Evolutionary conservation across 2,329 filamentous ascomycete species (phyloP).

Genomic region (Thermochaetoides dissita): DNA sequence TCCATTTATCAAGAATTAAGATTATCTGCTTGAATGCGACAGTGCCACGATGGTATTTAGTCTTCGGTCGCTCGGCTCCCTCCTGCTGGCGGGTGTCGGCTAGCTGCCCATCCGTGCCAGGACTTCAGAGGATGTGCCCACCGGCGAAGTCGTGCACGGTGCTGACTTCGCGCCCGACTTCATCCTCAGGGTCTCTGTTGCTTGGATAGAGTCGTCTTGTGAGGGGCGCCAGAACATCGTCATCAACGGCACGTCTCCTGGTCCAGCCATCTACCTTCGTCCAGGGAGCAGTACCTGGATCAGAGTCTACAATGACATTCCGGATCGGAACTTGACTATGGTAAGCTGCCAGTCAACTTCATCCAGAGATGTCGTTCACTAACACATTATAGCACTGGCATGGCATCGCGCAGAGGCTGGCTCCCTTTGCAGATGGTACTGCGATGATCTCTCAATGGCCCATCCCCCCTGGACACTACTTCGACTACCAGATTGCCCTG

Average conservation of each 20-base stretch:
- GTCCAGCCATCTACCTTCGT: slow-evolving; percentile 31
- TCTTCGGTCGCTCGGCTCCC: no score
- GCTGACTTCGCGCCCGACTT: slow-evolving; percentile 26
- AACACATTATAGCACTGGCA: slow-evolving; percentile 45
- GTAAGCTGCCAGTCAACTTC: slow-evolving; percentile 20
- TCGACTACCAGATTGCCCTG: slow-evolving; percentile 51
- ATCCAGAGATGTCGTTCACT: neutral
- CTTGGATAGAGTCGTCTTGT: slow-evolving; percentile 29
- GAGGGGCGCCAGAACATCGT: slow-evolving; percentile 27
- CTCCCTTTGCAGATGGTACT: slow-evolving; percentile 51
- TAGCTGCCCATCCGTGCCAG: slow-evolving; percentile 1
- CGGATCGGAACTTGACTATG: slow-evolving; percentile 41
- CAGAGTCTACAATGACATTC: slow-evolving; percentile 44
- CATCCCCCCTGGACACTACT: slow-evolving; percentile 45
- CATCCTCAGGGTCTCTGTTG: slow-evolving; percentile 30
- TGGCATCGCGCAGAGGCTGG: slow-evolving; percentile 43
- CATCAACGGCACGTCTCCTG: slow-evolving; percentile 39
- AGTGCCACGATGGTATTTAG: no score
- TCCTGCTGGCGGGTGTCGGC: neutral
- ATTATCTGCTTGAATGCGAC: no score
- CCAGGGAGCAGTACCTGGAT: slow-evolving; percentile 38
- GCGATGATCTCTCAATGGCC: slow-evolving; percentile 51
- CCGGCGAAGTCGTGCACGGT: slow-evolving; percentile 14
- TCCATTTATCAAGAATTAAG: no score
- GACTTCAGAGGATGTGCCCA: no score